Base-by-base conservation (phyloP, 2,329 filamentous ascomycete species). In the Fusarium decemcellulare region DNA sequence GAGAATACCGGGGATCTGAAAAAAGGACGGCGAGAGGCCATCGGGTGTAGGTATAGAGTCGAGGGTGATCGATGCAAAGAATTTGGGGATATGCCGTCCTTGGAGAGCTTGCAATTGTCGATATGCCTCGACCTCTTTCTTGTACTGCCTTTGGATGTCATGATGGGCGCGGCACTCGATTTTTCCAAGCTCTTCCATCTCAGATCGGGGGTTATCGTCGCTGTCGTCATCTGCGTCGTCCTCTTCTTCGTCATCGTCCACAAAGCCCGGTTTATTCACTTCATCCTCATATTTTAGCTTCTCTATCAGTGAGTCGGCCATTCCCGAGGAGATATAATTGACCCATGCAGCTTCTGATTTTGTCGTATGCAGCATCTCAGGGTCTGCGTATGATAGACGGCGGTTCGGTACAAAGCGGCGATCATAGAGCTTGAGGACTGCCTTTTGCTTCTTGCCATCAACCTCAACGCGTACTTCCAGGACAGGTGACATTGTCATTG, bases 1-100 rank as follows among this genome's bases (percentile, higher is more conserved):
- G 32, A 59, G 39, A 30, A 59, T 47, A 5, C 47, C 57, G 32
- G 47, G 48, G 8, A 59, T 30, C 15, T 53, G 11, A 9, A 53
- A 59, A 32, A 36, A 53, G 11, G 32, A 34, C 8, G 32, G 8
- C 6, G 32, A 11, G 32, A 34, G 32, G 32, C 32, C 32, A 34
- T 34, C 11, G 8, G 32, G 32, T 34, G 11, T 8, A 34, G 32
- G 32, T 8, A 34, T 34, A 11, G 32, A 34, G 12, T 39, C 36
- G 3, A 29, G 15, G 16, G 18, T 46, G 32, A 47, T 48, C 18
- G 57, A 44, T 16, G 30, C 8, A 30, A 47, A 27, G 29, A 51
- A 59, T 30, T n/a, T 36, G 18, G 57, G 47, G 42, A 53, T 30
- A 9, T 8, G 37, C 15, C 5, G 47, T 23, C 57, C 47, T 39